phyloP scores from a whole-genome alignment of 257 asterid genomes.

The Ocimum tenuiflorum region DNA sequence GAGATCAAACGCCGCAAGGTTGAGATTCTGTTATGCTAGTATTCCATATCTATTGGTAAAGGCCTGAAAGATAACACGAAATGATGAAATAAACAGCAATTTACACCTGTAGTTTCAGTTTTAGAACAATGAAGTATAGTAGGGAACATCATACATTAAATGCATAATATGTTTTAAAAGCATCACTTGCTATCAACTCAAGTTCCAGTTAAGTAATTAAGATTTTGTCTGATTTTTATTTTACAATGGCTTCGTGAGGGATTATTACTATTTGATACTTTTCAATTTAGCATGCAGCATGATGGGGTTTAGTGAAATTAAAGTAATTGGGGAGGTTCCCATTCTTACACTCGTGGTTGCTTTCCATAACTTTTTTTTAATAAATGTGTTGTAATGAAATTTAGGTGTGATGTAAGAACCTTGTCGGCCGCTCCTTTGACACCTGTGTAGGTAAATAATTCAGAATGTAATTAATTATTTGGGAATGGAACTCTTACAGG shows the following conservation, averaged over 20 bases:
- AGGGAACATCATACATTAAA: not conserved
- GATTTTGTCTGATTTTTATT: not conserved
- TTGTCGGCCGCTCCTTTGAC: not conserved
- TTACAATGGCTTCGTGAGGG: not conserved
- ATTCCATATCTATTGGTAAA: too few relatives aligned
- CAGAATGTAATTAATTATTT: not conserved
- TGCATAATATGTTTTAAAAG: not conserved
- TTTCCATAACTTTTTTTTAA: not conserved
- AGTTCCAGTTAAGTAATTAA: not conserved
- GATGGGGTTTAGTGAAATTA: not conserved
- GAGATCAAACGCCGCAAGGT: not conserved
- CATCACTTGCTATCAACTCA: not conserved
- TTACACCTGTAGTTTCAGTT: too few relatives aligned
- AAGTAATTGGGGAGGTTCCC: not conserved
- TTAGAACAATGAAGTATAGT: too few relatives aligned
- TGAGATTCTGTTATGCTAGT: too few relatives aligned
- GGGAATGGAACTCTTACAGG: slow-evolving; percentile 33
- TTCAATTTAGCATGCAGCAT: not conserved
- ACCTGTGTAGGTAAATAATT: not conserved
- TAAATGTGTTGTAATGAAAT: not conserved
- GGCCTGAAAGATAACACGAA: too few relatives aligned
- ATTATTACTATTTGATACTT: too few relatives aligned
- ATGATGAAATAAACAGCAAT: too few relatives aligned
- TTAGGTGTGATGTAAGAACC: not conserved
- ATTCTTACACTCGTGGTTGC: not conserved